These are phyloP conservation scores for Sarocladium brachiariae DNA, from an alignment of 2,329 filamentous ascomycete genomes.

Conservation along the genomic window DNA sequence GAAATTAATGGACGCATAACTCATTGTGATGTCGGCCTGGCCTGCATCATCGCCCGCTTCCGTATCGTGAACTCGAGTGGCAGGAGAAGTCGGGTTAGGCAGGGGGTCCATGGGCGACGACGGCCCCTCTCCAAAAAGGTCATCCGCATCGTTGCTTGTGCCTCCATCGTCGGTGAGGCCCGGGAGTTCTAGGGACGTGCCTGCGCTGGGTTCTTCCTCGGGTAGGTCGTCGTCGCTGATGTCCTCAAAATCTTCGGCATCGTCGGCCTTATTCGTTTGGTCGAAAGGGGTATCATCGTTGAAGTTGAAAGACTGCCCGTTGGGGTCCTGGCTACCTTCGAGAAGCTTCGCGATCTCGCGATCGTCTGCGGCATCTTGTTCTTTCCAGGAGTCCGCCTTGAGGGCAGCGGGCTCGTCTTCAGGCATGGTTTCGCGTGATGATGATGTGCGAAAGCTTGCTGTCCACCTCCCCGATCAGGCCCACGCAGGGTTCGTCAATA, in stretches of 20 bases:
- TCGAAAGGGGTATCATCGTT: constrained; percentile 37
- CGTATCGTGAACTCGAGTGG: constrained; percentile 30
- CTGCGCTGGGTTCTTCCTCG: constrained; percentile 54
- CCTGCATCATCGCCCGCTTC: constrained; percentile 28
- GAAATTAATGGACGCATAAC: constrained; percentile 39
- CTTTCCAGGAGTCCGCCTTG: constrained; percentile 1
- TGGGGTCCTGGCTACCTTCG: neutral
- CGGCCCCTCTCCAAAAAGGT: constrained; percentile 61
- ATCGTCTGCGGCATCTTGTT: constrained; percentile 26
- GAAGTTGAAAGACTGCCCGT: constrained; percentile 10
- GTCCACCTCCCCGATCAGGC: constrained; percentile 4
- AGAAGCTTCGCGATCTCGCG: constrained; percentile 17
- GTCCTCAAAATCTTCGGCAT: constrained; percentile 86
- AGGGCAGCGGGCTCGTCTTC: neutral
- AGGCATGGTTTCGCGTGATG: constrained; percentile 22
- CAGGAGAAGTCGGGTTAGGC: constrained; percentile 37
- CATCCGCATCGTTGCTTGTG: constrained; percentile 54
- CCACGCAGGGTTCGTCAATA: neutral
- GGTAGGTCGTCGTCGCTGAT: constrained; percentile 88
- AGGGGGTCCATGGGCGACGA: constrained; percentile 41
- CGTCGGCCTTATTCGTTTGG: constrained; percentile 75
- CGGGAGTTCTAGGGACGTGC: constrained; percentile 40
- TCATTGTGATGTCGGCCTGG: constrained; percentile 23
- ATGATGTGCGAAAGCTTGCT: neutral
- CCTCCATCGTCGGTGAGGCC: constrained; percentile 53